Evolutionary conservation across 1,139 yeast species (phyloP), one percentile per base, ranked within the genome.

Genomic region (Geotrichum siamense): DNA sequence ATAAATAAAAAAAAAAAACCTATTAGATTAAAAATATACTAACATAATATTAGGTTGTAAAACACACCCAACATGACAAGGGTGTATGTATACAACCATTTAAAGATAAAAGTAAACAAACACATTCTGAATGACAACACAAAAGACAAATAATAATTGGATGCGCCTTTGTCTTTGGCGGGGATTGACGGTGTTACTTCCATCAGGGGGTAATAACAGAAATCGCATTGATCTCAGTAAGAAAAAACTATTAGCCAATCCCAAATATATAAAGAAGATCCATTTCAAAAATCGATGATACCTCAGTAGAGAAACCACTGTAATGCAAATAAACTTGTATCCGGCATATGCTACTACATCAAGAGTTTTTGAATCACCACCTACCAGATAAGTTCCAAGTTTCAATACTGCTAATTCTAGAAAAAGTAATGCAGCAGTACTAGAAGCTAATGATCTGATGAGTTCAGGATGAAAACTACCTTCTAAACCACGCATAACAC

Each of bases 401-500:
- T 78, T 78, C 48, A 82, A 66, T 25, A 80, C 64, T 38, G 72
- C 59, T 27, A 81, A 63, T 64, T 93, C 99, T 48, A 85, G 60
- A 19, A 85, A 60, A 47, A 86, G 76, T 58, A 86, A 83, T 0
- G 96, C 96, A 54, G 87, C 65, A 0, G 95, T 87, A 55, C 87
- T 85, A 9, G 95, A 81, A n/a, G 96, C 81, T 52, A 91, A 79
- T 57, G 82, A 79, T 3, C 96, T 96, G 54, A 93, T 76, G 55
- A 87, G 72, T 59, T 89, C 91, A 0, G 98, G 98, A 58, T 89
- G 96, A 69, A 91, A 93, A 31, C 81, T 82, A 17, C 96, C 96
- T 47, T 79, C 76, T 45, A 91, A 67, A 12, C 99, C 99, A 49
- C 86, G 86, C 55, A 84, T 73, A 23, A 84, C 74, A 3, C 96